Evolutionary conservation across 495 filamentous ascomycete species (phyloP), one percentile per base, ranked within the genome.

Genomic region (Lophiostoma macrostomum): DNA sequence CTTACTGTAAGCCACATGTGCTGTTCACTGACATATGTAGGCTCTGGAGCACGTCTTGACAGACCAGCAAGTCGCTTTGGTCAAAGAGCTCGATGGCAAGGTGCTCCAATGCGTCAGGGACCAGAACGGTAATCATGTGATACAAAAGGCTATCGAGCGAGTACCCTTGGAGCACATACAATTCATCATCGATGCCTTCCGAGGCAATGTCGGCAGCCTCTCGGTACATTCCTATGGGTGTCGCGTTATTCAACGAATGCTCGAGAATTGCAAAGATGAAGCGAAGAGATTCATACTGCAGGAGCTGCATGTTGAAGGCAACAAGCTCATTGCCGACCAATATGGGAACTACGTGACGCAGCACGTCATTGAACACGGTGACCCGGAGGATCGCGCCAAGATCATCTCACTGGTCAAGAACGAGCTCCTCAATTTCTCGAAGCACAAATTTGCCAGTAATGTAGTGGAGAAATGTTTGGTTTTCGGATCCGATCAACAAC

Each of bases 291-390:
- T 73, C 3, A 81, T 98, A 6, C 79, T 96, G 42, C 71, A 75
- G 8, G 94, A 98, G 69, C 74, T 98, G 2, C 87, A 94, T 60
- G 71, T 70, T 5, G 88, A 83, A 63, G 84, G 86, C 0, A 53
- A 78, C 22, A 75, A 74, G 39, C 79, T 98, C 28, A 87, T 97
- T 44, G 79, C 84, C 2, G 90, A 98, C 62, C 87, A 91, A 63
- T 98, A 87, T 57, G 93, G 93, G 25, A 98, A 98, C 71, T 98
- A 98, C 66, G 93, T 98, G 27, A 88, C 87, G 12, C 94, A 97
- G 64, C 90, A 98, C 70, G 80, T 97, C 41, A 91, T 98, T 47
- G 78, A 86, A 45, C 82, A 89, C 54, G 94, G 94, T 12, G 76
- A 82, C 25, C 80, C 82, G 20, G 82, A 85, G 40, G 91, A 96